Base-by-base conservation (phyloP, 768 basidiomycete genomes). In the Amanita rubescens region DNA sequence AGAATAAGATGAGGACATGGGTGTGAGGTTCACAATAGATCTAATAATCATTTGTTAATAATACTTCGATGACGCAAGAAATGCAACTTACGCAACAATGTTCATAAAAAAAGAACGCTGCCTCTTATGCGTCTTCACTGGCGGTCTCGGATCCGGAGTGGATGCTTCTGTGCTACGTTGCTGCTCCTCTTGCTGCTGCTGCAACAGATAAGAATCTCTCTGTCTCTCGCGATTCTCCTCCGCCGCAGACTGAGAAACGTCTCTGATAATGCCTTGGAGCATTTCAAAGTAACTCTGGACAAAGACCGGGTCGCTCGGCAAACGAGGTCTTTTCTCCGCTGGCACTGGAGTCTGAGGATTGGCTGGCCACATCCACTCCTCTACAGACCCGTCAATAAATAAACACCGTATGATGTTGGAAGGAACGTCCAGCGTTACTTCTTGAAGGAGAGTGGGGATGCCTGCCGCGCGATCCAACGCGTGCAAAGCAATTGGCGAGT, bases 81-180 rank as follows among this genome's bases (percentile, higher is more conserved):
- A 53, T 6, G 46, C 55, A 38, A 65, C 75, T 49, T 69, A 84
- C 76, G 81, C 76, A 55, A 88, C 79, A 37, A 90, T 69, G 6
- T 83, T 77, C 77, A 83, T 85, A 45, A 87, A 71, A 55, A 89
- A 63, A 14, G 87, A 89, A 41, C 81, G 75, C 59, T 85, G 81
- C 59, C 54, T 54, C 27, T 42, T 55, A 39, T 55, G 48, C 10
- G 43, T 19, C 41, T 43, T 51, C 7, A 37, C 11, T 37, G 70
- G 25, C 12, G 32, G 37, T 17, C 20, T 55, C 32, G 46, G 54
- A 46, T 17, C 9, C 33, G 45, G 30, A 14, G 48, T 24, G 35
- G 41, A 41, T 6, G 32, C 11, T 12, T 39, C 14, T 11, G n/a
- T 38, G n/a, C 58, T 60, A 51, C 52, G 55, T 19, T 35, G 20